Conservation (phyloP, 352 stramenopile genomes). For the Phytophthora brassicae region DNA sequence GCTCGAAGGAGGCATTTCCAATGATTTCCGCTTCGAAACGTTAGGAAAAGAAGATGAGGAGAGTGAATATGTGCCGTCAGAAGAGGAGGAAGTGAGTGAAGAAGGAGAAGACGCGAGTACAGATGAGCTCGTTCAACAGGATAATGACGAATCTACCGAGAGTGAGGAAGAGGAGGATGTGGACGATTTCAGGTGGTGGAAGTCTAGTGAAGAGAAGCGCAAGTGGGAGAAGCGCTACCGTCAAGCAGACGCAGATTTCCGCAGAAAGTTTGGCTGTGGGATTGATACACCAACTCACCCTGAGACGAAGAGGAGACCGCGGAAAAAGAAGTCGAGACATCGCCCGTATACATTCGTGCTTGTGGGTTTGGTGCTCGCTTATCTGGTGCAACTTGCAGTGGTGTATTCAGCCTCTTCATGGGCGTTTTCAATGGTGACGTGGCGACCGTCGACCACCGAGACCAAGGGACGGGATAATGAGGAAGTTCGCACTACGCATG, state of each 20-base stretch:
- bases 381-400: constrained; percentile 30
- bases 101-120: constrained; percentile 21
- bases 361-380: constrained; percentile 30
- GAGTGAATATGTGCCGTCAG: constrained; percentile 36
- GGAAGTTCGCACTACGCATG: neutral
- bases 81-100: constrained; percentile 24
- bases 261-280: constrained; percentile 30
- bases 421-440: constrained; percentile 35
- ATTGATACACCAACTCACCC: constrained; percentile 42
- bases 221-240: constrained; percentile 34
- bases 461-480: neutral
- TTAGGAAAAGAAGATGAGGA: constrained; percentile 30
- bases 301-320: constrained; percentile 30
- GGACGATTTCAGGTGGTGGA: constrained; percentile 37
- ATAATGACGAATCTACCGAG: constrained; percentile 8
- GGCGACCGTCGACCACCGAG: constrained; percentile 10
- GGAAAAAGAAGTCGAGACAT: constrained; percentile 23
- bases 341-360: constrained; percentile 37
- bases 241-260: constrained; percentile 25
- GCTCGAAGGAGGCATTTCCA: neutral
- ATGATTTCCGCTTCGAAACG: constrained; percentile 22
- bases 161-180: constrained; percentile 37
- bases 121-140: constrained; percentile 12
- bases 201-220: constrained; percentile 30
- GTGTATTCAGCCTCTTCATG: constrained; percentile 34